Evolutionary conservation across 2,329 filamentous ascomycete genomes (phyloP).

Genomic region (Aschersonia sp.): DNA sequence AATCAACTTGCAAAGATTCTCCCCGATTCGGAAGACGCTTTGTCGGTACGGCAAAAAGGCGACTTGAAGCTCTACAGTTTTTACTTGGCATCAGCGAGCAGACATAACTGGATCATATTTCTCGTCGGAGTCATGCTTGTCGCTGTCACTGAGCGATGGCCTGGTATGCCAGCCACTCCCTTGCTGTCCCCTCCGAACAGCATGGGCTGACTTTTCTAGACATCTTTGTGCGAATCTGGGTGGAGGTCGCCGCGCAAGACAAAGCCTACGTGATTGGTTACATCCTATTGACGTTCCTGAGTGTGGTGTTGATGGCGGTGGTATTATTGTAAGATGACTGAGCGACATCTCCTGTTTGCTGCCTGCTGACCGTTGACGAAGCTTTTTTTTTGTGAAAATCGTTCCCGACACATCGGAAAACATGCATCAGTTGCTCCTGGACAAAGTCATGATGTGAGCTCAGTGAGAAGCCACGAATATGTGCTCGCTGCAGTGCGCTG

Average conservation of each 20-base stretch:
- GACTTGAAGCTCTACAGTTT: background rate
- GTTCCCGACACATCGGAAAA: background rate
- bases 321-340: background rate
- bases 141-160: background rate
- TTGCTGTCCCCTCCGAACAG: background rate
- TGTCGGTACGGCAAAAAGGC: background rate
- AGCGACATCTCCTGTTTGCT: background rate
- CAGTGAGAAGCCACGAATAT: background rate
- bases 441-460: background rate
- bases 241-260: background rate
- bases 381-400: background rate
- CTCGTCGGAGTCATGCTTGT: background rate
- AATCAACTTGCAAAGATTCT: no score
- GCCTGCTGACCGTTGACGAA: background rate
- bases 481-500: background rate
- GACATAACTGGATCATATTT: background rate
- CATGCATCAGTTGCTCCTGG: background rate
- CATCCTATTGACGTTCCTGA: background rate
- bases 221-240: conserved; percentile 1
- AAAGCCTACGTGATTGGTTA: background rate
- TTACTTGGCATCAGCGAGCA: background rate
- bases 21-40: no score
- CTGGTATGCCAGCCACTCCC: background rate
- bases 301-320: background rate
- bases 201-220: background rate